phyloP scores from a whole-genome alignment of 176 grass and related monocot genomes.

The Zizania latifolia region DNA sequence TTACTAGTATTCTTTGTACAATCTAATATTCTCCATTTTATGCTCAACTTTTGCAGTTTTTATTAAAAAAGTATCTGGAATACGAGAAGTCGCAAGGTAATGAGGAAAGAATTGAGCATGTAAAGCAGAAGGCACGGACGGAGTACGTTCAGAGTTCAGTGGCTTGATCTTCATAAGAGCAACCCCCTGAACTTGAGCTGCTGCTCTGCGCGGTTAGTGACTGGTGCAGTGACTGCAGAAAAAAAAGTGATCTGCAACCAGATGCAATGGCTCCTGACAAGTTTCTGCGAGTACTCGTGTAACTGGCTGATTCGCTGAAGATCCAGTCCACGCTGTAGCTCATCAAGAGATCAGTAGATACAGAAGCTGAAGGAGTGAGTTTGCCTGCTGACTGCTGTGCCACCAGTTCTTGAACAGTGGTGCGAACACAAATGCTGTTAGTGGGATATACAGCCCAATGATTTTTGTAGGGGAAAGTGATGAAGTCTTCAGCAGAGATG shows the following conservation, averaged over 20 bases:
- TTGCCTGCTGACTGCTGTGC: too few species aligned
- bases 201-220: neutral
- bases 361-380: neutral
- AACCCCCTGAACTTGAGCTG: neutral
- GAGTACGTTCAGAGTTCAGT: constrained; percentile 69
- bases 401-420: too few species aligned
- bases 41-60: constrained; percentile 50
- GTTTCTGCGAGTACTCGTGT: neutral
- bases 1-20: neutral
- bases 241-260: too few species aligned
- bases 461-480: neutral
- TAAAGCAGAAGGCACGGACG: constrained; percentile 72
- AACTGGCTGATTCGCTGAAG: neutral
- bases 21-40: neutral
- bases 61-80: constrained; percentile 87
- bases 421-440: neutral
- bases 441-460: neutral
- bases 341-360: neutral
- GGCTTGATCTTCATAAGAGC: neutral
- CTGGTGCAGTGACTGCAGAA: too few species aligned
- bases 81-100: constrained; percentile 57
- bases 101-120: constrained; percentile 53
- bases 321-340: neutral
- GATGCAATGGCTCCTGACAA: neutral
- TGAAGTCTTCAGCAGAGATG: neutral